These are phyloP conservation scores for Tremella yokohamensis DNA, from an alignment of 768 basidiomycete genomes.

Conservation along the genomic window DNA sequence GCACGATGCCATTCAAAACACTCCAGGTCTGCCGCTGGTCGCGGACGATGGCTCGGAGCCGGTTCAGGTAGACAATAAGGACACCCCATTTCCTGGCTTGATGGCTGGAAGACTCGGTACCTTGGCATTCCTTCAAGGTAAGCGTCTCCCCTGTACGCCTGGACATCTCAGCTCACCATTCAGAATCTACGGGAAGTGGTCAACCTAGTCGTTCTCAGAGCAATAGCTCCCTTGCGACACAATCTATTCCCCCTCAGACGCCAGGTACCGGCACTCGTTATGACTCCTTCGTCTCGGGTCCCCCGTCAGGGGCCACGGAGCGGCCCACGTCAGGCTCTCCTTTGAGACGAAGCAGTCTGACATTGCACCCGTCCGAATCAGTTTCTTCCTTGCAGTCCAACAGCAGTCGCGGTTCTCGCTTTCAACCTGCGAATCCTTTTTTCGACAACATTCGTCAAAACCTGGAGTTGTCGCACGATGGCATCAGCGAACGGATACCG, in stretches of 20 bases:
- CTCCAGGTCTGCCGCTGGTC: conserved; percentile 52
- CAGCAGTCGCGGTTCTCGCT: conserved; percentile 28
- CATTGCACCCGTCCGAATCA: not conserved
- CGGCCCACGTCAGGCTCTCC: not conserved
- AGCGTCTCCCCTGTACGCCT: not conserved
- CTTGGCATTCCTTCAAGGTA: conserved; percentile 52
- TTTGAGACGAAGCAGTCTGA: not conserved
- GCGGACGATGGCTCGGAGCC: conserved; percentile 2
- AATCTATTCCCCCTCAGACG: not conserved
- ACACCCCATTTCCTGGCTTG: conserved; percentile 4
- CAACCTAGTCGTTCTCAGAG: conserved; percentile 5
- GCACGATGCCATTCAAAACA: conserved; percentile 54
- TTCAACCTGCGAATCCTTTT: conserved; percentile 74
- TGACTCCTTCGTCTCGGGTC: not conserved
- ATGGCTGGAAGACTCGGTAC: conserved; percentile 40
- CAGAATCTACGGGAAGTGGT: conserved; percentile 32
- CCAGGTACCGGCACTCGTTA: not conserved
- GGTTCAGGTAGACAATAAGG: not conserved
- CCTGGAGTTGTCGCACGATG: conserved; percentile 65
- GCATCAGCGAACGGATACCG: conserved; percentile 72
- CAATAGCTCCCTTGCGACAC: conserved; percentile 8
- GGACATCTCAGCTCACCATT: no score
- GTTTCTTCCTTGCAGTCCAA: not conserved
- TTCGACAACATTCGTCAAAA: conserved; percentile 75
- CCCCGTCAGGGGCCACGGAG: conserved; percentile 3